phyloP scores from a whole-genome alignment of 768 basidiomycete genomes.

The Auriculariales sp. region DNA sequence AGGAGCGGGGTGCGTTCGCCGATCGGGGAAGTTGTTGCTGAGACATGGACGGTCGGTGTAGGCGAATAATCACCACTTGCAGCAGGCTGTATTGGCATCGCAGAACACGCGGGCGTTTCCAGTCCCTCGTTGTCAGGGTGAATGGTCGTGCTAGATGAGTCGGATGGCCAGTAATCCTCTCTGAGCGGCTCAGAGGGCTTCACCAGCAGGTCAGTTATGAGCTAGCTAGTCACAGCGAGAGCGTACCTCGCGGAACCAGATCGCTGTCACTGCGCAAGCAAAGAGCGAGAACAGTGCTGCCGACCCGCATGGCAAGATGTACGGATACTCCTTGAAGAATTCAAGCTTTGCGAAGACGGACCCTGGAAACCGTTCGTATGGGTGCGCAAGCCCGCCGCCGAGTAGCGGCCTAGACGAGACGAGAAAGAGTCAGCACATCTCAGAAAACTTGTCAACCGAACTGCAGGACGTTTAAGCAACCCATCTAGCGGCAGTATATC shows the following conservation, averaged over 20 bases:
- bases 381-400: slow-evolving; percentile 54
- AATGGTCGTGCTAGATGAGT: too few species aligned
- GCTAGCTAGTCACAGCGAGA: too few species aligned
- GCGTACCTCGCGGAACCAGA: slow-evolving; percentile 43
- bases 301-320: slow-evolving; percentile 53
- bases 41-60: too few species aligned
- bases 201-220: neutral
- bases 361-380: slow-evolving; percentile 50
- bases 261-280: slow-evolving; percentile 24
- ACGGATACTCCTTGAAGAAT: slow-evolving; percentile 56
- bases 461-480: too few species aligned
- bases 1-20: neutral
- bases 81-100: too few species aligned
- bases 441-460: too few species aligned
- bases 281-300: slow-evolving; percentile 22
- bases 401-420: slow-evolving; percentile 45
- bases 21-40: too few species aligned
- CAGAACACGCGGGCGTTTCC: too few species aligned
- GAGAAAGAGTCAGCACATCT: too few species aligned
- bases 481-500: too few species aligned
- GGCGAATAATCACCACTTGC: too few species aligned
- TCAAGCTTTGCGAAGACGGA: slow-evolving; percentile 32
- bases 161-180: neutral
- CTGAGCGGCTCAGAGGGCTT: neutral
- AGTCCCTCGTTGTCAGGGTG: too few species aligned